These are phyloP conservation scores for Mycena rebaudengoi DNA, from an alignment of 768 basidiomycete genomes.

Conservation along the genomic window DNA sequence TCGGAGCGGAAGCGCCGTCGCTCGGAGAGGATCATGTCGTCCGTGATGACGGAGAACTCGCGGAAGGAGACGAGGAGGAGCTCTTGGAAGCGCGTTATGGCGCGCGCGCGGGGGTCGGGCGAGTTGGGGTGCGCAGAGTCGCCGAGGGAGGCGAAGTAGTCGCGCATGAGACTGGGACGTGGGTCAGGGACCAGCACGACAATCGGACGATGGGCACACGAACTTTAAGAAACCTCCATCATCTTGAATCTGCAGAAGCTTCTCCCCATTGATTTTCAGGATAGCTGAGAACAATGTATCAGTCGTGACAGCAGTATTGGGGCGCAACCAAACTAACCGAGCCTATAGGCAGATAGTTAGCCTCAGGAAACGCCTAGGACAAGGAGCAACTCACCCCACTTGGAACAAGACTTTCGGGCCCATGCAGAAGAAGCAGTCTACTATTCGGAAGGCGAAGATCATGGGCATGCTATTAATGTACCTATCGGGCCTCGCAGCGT, in stretches of 20 bases:
- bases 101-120: conserved; percentile 85
- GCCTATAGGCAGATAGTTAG: conserved; percentile 22
- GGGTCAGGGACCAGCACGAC: not conserved
- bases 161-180: conserved; percentile 81
- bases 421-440: conserved; percentile 99
- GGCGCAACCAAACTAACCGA: conserved; percentile 53
- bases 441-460: conserved; percentile 97
- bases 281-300: conserved; percentile 66
- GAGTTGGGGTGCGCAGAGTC: conserved; percentile 94
- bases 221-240: conserved; percentile 97
- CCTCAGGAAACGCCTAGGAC: not conserved
- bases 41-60: conserved; percentile 95
- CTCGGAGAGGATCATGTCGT: conserved; percentile 91
- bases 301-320: not conserved
- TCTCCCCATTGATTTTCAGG: conserved; percentile 96
- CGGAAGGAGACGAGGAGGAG: conserved; percentile 96
- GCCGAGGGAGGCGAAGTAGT: conserved; percentile 93
- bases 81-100: conserved; percentile 98
- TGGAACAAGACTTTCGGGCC: conserved; percentile 98
- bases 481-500: conserved; percentile 46
- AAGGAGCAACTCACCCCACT: conserved; percentile 84
- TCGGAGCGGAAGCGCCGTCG: conserved; percentile 87
- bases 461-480: conserved; percentile 96
- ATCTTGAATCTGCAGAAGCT: conserved; percentile 91
- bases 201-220: conserved; percentile 34